Evolutionary conservation across 129 eudicot genomes (phyloP), one percentile per base, ranked within the genome.

Genomic region (Escallonia rubra): DNA sequence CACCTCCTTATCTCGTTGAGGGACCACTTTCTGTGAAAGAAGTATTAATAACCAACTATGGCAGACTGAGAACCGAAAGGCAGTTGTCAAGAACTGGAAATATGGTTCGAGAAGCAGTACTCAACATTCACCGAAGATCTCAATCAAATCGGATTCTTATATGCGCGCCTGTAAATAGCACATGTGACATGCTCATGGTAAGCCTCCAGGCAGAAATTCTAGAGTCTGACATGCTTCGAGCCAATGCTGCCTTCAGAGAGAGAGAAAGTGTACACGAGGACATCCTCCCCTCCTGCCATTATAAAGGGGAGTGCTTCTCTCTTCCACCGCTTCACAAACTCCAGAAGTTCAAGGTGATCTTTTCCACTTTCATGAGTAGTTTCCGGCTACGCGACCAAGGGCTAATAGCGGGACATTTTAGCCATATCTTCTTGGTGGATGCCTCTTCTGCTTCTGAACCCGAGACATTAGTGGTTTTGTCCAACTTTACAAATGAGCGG

Each of bases 221-320:
- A 0, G 62, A 66, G 63, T 72, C 77, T 23, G 53, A 53, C 16
- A 78, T 78, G 43, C 71, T 78, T 54, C 66, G 82, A 55, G 77
- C 77, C 38, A 71, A 78, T 72, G 77, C 82, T 14, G 77, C 77
- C 38, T 71, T 72, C 43, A 65, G 82, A 42, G 77, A 71, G 53
- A n/a, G 60, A 3, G 70, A 78, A 47, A 76, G 63, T 40, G 81
- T 77, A 39, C 81, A 67, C 38, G 2, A 16, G 7, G 82, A 78
- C 15, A 61, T 78, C 42, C 69, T 66, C 8, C 77, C 73, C 0
- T 60, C 64, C 11, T 71, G 82, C 45, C 74, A 44, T 38, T 71
- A 61, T 10, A 15, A 66, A 60, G 69, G 10, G 55, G 73, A 77
- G 11, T 61, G 72, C 61, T 78, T 78, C 52, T 23, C 73, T 8